Percentiles rank a stretch among this genome's conserved stretches.
These are phyloP conservation scores for Epichloe sylvatica DNA, from an alignment of 2,329 filamentous ascomycete species.

Conservation along the genomic window DNA sequence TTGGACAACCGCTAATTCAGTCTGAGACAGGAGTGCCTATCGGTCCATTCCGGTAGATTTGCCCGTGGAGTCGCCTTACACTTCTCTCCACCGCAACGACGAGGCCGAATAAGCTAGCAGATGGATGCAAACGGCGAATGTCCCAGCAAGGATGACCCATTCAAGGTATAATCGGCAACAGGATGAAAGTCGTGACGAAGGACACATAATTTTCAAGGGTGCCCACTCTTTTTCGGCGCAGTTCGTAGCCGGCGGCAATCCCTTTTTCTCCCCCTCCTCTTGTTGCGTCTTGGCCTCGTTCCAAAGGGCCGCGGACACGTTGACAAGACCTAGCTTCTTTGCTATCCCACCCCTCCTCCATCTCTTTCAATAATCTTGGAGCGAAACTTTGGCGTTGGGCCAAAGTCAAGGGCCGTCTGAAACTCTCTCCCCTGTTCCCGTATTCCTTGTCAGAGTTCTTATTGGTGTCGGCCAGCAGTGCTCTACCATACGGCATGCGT, in stretches of 20 bases:
- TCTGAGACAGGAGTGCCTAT: no score
- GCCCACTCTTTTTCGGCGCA: neutral
- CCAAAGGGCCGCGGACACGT: slow-evolving; percentile 18
- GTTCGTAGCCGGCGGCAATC: neutral
- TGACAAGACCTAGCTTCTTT: slow-evolving; percentile 6
- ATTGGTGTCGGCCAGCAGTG: neutral
- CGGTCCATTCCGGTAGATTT: no score
- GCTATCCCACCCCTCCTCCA: slow-evolving; percentile 4
- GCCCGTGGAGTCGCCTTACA: neutral
- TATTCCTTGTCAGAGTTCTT: neutral
- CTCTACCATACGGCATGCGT: neutral
- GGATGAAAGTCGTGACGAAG: neutral
- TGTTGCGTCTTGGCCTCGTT: neutral
- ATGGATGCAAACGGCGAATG: neutral
- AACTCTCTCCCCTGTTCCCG: neutral
- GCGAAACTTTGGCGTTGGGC: neutral
- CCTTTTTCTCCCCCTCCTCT: neutral
- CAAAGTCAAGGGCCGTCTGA: neutral
- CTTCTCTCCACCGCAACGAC: neutral
- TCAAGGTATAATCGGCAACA: neutral
- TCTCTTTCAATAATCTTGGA: neutral
- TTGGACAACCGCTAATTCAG: no score
- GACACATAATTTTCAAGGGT: neutral
- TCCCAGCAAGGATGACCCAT: neutral
- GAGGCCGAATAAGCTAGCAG: neutral